Base-by-base conservation (phyloP, 1,284 basidiomycete genomes). In the Flammula alnicola region DNA sequence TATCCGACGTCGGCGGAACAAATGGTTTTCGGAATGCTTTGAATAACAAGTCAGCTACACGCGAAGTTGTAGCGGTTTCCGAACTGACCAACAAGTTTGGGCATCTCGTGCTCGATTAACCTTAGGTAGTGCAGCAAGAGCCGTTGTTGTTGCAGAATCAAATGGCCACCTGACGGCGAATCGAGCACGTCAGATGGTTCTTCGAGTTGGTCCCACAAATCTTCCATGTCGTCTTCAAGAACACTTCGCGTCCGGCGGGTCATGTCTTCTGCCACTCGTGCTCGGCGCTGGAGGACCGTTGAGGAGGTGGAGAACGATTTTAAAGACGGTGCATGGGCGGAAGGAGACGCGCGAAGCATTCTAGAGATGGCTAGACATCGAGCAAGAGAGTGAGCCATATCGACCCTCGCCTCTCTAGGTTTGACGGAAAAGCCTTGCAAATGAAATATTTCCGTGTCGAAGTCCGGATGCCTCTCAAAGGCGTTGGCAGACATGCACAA, bases 31-130 rank as follows among this genome's bases (percentile, higher is more conserved):
- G 81, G 66, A 86, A 91, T 12, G 82, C 92, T 93, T 54, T 38
- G 49, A 45, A 35, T 25, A 38, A 19, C 7, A 20, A 50, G 38
- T 53, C 22, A 40, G 33, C 12, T 23, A 33, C 23, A 35, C 36
- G 23, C 19, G 9, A 17, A 40, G n/a, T 5, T 14, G n/a, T 36
- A 32, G 37, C 20, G 30, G n/a, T n/a, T n/a, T n/a, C n/a, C 16
- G 14, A 7, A 75, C 88, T 68, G 62, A 93, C 93, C 86, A 56
- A 88, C 84, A 30, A 95, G 79, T 60, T 86, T 82, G 14, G 86
- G 85, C 76, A 91, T 82, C 67, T 95, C 93, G 56, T 88, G 82
- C 65, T 92, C 91, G 54, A 94, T 91, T 58, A 93, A 77, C 43
- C 89, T 78, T 64, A 94, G 72, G 60, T 93, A 89, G 56, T 86